Base-by-base conservation (phyloP, 441 rosid genomes). In the Biscutella auriculata region DNA sequence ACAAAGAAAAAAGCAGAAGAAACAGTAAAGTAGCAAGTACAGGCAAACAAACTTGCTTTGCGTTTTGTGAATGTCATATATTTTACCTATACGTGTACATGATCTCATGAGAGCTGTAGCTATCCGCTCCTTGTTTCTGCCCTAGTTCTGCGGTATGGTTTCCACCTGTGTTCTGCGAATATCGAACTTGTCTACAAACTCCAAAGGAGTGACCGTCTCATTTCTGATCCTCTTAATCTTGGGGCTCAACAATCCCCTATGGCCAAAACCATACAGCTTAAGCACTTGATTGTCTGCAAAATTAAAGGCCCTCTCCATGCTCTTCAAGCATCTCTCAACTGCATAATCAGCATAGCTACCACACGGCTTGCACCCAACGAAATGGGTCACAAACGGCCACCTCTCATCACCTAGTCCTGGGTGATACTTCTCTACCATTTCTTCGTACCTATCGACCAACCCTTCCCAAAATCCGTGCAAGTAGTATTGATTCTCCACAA, bases 381-480 rank as follows among this genome's bases (percentile, higher is more conserved):
- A 93, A 75, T 93, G 98, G 1, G 98, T 93, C 45, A 93, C 96
- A 57, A 93, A 87, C 0, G 98, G 98, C 98, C 98, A 93, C 66
- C 98, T 84, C 73, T 93, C 92, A 57, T 93, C 98, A 5, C 97
- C 98, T 12, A 86, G 71, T 0, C 98, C 98, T 0, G 97, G 92
- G 51, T 93, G 98, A 64, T 93, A 87, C 82, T 88, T 93, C 76
- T 86, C 95, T 1, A 88, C 65, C 95, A 93, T 88, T 73, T 93
- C 98, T 77, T 93, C 98, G 4, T 88, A 93, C 72, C 79, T 73
- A 69, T 93, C 98, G 53, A 93, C 98, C 77, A 93, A 71, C 8
- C 95, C 95, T 16, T 79, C 94, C 98, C 97, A 93, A 68, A 83
- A 88, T n/a, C 98, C 97, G 10, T 93, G 98, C 69, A 93, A 60